A percentile compares a stretch with the other conserved stretches of the same genome.
Conservation (phyloP, 1,284 basidiomycete species). For the Pyrrhoderma noxium region DNA sequence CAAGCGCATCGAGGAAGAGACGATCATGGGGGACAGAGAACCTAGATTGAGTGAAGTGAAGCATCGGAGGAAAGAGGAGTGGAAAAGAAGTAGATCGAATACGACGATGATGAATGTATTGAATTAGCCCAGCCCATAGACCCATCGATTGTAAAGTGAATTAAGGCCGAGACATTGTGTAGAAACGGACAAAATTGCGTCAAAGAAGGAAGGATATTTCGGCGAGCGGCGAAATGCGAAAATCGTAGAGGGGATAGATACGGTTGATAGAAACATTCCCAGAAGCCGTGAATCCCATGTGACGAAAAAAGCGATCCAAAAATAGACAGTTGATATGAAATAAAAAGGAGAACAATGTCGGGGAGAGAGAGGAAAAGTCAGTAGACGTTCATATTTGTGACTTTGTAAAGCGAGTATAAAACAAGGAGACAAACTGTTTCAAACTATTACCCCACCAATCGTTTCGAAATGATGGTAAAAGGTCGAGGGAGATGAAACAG, state of each 20-base stretch:
- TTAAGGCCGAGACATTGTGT: background rate
- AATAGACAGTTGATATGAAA: no score
- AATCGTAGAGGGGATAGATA: background rate
- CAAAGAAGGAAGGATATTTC: no score
- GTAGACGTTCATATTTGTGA: background rate
- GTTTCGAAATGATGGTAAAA: slow-evolving; percentile 1
- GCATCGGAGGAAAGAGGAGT: background rate
- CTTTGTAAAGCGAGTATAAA: background rate
- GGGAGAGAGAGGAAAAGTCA: no score
- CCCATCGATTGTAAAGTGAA: background rate
- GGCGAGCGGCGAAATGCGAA: background rate
- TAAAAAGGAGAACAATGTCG: no score
- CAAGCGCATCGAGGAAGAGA: slow-evolving; percentile 90
- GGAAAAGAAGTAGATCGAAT: background rate
- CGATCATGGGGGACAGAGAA: slow-evolving; percentile 87
- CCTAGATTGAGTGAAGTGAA: slow-evolving; percentile 32
- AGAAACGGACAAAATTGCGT: no score
- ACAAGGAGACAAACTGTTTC: background rate
- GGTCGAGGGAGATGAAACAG: slow-evolving; percentile 6
- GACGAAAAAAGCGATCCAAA: no score
- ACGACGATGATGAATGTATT: background rate
- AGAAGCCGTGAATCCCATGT: no score
- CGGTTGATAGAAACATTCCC: no score
- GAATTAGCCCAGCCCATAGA: no score
- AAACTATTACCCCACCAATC: background rate